A percentile compares a stretch with the other conserved stretches of the same genome.
Evolutionary conservation across 1,284 basidiomycete genomes (phyloP).

Genomic region (Meira miltonrushii): DNA sequence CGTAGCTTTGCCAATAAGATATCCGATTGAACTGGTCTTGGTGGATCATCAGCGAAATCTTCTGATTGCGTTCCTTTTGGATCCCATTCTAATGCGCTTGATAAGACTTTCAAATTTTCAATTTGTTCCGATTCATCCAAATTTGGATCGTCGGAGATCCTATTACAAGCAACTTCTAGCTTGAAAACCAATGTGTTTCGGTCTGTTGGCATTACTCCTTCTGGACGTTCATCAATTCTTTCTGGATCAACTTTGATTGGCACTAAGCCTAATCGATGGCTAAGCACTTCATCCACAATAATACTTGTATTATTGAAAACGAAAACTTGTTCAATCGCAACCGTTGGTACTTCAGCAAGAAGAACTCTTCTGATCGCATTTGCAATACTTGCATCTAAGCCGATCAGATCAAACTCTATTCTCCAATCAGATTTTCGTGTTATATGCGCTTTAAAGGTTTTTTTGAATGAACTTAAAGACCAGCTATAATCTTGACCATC

Average conservation of each 20-base stretch:
- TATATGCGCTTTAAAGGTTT: conserved; percentile 29
- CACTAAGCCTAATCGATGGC: conserved; percentile 82
- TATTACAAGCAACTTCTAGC: conserved; percentile 68
- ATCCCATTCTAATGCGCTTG: conserved; percentile 73
- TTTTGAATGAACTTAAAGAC: conserved; percentile 23
- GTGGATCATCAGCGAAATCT: conserved; percentile 57
- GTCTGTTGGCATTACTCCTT: conserved; percentile 64
- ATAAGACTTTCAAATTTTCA: conserved; percentile 59
- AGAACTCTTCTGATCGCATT: conserved; percentile 88
- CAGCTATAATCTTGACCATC: conserved; percentile 14
- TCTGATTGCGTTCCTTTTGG: conserved; percentile 77
- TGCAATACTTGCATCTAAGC: conserved; percentile 91
- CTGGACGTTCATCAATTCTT: conserved; percentile 48
- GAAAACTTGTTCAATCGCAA: conserved; percentile 90
- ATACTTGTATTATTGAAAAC: conserved; percentile 94
- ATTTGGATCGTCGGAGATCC: conserved; percentile 56
- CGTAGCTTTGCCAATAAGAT: conserved; percentile 91
- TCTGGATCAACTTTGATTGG: conserved; percentile 82
- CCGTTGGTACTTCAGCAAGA: conserved; percentile 77
- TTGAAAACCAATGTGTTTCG: conserved; percentile 87
- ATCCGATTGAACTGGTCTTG: conserved; percentile 70
- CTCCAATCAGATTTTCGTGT: conserved; percentile 38
- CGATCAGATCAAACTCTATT: conserved; percentile 90
- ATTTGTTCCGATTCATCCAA: too few species aligned
- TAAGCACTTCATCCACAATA: conserved; percentile 87